Percentiles rank a stretch among this genome's conserved stretches.
Evolutionary conservation across 176 grass and related monocot genomes (phyloP).

Genomic region (Pharus latifolius): DNA sequence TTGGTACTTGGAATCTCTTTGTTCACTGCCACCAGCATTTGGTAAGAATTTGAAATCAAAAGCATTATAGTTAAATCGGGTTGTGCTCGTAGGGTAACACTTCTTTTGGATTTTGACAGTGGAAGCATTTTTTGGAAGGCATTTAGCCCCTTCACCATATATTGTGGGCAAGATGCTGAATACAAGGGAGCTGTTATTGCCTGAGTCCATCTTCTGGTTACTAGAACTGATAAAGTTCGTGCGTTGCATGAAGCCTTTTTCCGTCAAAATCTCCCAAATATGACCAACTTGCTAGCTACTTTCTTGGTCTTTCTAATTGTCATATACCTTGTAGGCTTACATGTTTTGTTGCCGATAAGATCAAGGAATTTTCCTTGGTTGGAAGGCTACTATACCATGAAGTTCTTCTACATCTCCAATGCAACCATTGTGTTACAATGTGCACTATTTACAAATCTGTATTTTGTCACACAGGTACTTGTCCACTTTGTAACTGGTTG

Average conservation of each 20-base stretch:
- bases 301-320: constrained; percentile 19
- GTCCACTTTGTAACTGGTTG: too few relatives aligned
- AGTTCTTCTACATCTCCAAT: constrained; percentile 24
- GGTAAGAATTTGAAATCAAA: background rate
- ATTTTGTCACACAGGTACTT: constrained; percentile 21
- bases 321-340: constrained; percentile 22
- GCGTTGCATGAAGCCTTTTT: constrained; percentile 24
- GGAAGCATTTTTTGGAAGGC: constrained; percentile 28
- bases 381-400: constrained; percentile 20
- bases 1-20: constrained; percentile 19
- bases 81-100: background rate
- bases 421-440: constrained; percentile 22
- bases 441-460: constrained; percentile 14
- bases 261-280: constrained; percentile 25
- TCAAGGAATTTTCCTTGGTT: constrained; percentile 12
- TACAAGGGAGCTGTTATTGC: constrained; percentile 24
- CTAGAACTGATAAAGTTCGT: constrained; percentile 18
- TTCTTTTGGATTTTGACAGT: background rate
- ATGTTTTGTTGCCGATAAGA: constrained; percentile 14
- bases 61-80: too few relatives aligned
- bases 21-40: constrained; percentile 26
- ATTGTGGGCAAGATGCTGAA: constrained; percentile 17
- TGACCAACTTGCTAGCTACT: constrained; percentile 25
- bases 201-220: constrained; percentile 9
- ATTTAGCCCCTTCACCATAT: constrained; percentile 21